phyloP scores from a whole-genome alignment of 805 yeast genomes.

The Saccharomycopsis fodiens region DNA sequence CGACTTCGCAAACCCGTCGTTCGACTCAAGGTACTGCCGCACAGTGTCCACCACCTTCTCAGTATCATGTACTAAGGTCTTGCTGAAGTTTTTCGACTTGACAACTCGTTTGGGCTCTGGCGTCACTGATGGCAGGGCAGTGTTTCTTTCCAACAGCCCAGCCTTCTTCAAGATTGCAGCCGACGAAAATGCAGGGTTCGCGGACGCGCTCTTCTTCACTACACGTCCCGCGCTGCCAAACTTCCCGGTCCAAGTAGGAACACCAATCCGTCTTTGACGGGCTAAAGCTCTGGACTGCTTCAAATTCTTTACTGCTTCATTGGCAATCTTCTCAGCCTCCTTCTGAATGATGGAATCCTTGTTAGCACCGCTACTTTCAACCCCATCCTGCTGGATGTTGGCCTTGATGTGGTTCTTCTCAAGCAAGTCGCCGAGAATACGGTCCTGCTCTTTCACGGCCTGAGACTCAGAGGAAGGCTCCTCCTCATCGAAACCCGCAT shows the following conservation, averaged over 20 bases:
- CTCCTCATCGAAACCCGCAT: slow-evolving; percentile 40
- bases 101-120: neutral
- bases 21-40: slow-evolving; percentile 32
- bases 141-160: too few relatives aligned
- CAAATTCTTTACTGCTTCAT: slow-evolving; percentile 47
- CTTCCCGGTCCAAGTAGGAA: slow-evolving; percentile 95
- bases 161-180: slow-evolving; percentile 7
- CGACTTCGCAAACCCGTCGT: slow-evolving; percentile 39
- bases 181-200: slow-evolving; percentile 10
- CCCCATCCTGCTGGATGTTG: slow-evolving; percentile 70
- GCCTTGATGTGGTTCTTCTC: slow-evolving; percentile 64
- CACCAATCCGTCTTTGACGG: slow-evolving; percentile 47
- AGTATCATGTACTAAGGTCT: slow-evolving; percentile 20
- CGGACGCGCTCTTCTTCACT: slow-evolving; percentile 7
- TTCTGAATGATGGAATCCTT: slow-evolving; percentile 37
- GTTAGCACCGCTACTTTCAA: slow-evolving; percentile 39
- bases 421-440: slow-evolving; percentile 70
- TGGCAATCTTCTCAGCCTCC: slow-evolving; percentile 54
- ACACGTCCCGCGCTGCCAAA: slow-evolving; percentile 77
- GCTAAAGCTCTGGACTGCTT: slow-evolving; percentile 44
- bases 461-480: slow-evolving; percentile 14
- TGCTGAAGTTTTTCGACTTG: slow-evolving; percentile 1
- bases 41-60: slow-evolving; percentile 30
- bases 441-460: slow-evolving; percentile 42
- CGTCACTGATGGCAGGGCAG: neutral